A percentile compares a stretch with the other conserved stretches of the same genome.
phyloP scores from a whole-genome alignment of 805 yeast species.

The Isabelozyma pseudorhagii region DNA sequence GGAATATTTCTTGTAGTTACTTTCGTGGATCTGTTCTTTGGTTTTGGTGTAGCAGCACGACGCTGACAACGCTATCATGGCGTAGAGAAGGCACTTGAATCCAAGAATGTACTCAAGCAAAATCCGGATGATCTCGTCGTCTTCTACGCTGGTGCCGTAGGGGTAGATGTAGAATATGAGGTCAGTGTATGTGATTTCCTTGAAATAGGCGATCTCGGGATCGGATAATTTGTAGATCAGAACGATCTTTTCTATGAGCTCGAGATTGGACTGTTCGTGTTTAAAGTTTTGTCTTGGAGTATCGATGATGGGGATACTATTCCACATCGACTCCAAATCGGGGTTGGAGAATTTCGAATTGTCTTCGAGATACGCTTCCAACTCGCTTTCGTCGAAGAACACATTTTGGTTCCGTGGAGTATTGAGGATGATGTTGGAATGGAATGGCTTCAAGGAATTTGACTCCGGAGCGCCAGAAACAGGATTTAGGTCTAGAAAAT shows the following conservation, averaged over 20 bases:
- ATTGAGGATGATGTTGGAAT: not conserved
- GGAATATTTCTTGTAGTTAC: slow-evolving; percentile 14
- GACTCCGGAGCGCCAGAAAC: no score
- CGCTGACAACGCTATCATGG: slow-evolving; percentile 22
- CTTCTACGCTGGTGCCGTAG: not conserved
- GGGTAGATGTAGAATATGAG: not conserved
- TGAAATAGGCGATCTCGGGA: not conserved
- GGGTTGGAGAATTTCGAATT: not conserved
- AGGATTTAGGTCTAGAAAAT: not conserved
- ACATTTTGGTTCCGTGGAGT: not conserved
- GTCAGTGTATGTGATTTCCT: slow-evolving; percentile 1
- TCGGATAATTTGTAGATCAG: not conserved
- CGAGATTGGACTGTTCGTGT: not conserved
- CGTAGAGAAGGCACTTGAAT: slow-evolving; percentile 18
- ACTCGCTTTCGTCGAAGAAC: not conserved
- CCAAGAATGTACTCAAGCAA: slow-evolving; percentile 17
- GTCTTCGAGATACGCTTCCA: not conserved
- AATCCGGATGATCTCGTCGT: slow-evolving; percentile 3
- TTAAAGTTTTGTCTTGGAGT: not conserved
- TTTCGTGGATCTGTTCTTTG: slow-evolving; percentile 16
- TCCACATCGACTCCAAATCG: not conserved
- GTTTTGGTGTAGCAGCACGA: slow-evolving; percentile 23
- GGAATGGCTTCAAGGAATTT: not conserved
- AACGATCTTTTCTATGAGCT: not conserved
- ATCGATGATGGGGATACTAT: not conserved